Base-by-base conservation (phyloP, 805 yeast species). In the Starmera caribaea region DNA sequence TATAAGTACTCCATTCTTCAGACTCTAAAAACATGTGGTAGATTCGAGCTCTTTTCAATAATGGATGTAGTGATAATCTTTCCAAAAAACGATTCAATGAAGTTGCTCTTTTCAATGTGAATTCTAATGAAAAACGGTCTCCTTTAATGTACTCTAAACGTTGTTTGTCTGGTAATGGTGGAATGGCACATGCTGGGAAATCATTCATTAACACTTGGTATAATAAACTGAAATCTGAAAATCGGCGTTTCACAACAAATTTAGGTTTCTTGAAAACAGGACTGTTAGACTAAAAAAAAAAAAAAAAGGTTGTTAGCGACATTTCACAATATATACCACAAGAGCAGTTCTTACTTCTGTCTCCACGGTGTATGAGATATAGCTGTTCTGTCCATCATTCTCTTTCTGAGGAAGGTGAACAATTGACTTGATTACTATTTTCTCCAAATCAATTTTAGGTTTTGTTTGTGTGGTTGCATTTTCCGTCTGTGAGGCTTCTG, bases 131-230 rank as follows among this genome's bases (percentile, higher is more conserved):
- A 57, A 90, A 90, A 31, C 97, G 69, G 51, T 90, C 97, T 10
- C 98, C 97, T 31, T 94, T 88, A 38, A 90, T 71, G 60, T 92
- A 90, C 57, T 90, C 96, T 50, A 90, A 68, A 44, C 95, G 75
- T 63, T 84, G 85, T 59, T 88, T 89, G 45, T 90, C 94, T 0
- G 98, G 98, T 39, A 90, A 68, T 12, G 97, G 97, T 1, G 98
- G 98, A 0, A 90, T 76, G 12, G 92, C 75, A 43, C 85, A 70
- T 4, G 92, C 83, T 0, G 97, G 96, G 55, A 68, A 83, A 55
- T 89, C 96, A 48, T 76, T 80, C 38, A 69, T 58, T 39, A 90
- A 65, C 41, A 86, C 79, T 44, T 81, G 83, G 59, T 81, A 84
- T 16, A 90, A 68, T 47, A 81, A 76, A 42, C 81, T 73, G 58